Evolutionary conservation across 2,329 filamentous ascomycete genomes (phyloP).

Genomic region (Monilinia laxa): DNA sequence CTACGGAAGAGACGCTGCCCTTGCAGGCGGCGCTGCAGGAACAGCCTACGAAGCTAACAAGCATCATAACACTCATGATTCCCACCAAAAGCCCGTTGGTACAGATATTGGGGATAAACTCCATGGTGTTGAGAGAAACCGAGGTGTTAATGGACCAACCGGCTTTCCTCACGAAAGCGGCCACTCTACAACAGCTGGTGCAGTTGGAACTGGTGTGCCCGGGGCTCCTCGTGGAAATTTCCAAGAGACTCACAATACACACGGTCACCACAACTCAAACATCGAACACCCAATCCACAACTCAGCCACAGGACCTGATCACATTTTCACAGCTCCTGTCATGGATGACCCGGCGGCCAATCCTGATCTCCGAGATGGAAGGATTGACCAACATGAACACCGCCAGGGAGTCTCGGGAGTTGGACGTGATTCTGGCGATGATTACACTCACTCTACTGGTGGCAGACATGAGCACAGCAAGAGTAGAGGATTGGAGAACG

Average conservation of each 20-base stretch:
- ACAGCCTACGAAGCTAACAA: conserved; percentile 27
- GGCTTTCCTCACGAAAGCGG: conserved; percentile 20
- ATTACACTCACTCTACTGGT: not conserved
- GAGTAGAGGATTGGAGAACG: conserved; percentile 2
- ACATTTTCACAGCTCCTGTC: conserved; percentile 17
- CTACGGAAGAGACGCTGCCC: conserved; percentile 27
- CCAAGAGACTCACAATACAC: conserved; percentile 6
- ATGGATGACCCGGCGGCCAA: conserved; percentile 14
- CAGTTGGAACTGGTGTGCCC: conserved; percentile 15
- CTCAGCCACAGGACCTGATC: conserved; percentile 14
- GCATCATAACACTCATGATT: conserved; percentile 27
- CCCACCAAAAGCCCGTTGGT: conserved; percentile 14
- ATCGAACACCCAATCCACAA: conserved; percentile 1
- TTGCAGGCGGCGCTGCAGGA: conserved; percentile 25
- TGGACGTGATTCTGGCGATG: conserved; percentile 1
- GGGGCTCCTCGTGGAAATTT: conserved; percentile 19
- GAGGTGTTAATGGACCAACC: conserved; percentile 22
- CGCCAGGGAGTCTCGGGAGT: conserved; percentile 1
- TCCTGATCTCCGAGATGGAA: not conserved
- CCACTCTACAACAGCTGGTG: not conserved
- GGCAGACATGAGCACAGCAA: conserved; percentile 13
- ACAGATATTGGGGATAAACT: conserved; percentile 26
- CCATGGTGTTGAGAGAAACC: conserved; percentile 30
- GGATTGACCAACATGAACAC: conserved; percentile 13
- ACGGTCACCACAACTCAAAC: not conserved